Conservation (phyloP, 1,284 basidiomycete species). For the Boletus semigastroideus region DNA sequence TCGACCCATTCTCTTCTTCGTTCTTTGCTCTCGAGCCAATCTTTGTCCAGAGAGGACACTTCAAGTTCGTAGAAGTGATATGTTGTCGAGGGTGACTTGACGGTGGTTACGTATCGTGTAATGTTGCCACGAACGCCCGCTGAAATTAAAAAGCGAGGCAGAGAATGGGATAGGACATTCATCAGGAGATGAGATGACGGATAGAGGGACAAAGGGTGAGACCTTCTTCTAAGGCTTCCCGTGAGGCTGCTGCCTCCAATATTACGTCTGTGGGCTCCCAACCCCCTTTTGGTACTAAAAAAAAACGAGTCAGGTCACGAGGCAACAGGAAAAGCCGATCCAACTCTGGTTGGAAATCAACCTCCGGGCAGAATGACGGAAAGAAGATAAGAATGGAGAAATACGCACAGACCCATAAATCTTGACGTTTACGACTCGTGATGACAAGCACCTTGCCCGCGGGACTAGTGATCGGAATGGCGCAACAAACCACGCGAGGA, state of each 20-base stretch:
- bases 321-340: constrained; percentile 3
- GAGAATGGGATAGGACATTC: constrained; percentile 46
- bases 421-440: constrained; percentile 76
- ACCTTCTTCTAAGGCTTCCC: constrained; percentile 92
- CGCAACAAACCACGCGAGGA: constrained; percentile 82
- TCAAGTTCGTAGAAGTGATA: constrained; percentile 88
- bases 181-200: constrained; percentile 70
- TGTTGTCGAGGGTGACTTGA: constrained; percentile 69
- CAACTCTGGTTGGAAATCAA: constrained; percentile 10
- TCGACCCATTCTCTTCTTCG: constrained; percentile 82
- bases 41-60: constrained; percentile 66
- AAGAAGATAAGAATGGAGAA: constrained; percentile 10
- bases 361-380: not conserved
- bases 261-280: constrained; percentile 77
- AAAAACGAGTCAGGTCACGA: constrained; percentile 14
- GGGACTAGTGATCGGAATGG: constrained; percentile 72
- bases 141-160: constrained; percentile 41
- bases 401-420: constrained; percentile 82
- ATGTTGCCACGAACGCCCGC: constrained; percentile 80
- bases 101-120: constrained; percentile 74
- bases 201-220: constrained; percentile 77
- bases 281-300: constrained; percentile 79
- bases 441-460: constrained; percentile 75
- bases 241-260: constrained; percentile 79
- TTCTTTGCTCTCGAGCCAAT: constrained; percentile 77